Conservation (phyloP, 768 basidiomycete species). For the Xerocomellus amylosporus region DNA sequence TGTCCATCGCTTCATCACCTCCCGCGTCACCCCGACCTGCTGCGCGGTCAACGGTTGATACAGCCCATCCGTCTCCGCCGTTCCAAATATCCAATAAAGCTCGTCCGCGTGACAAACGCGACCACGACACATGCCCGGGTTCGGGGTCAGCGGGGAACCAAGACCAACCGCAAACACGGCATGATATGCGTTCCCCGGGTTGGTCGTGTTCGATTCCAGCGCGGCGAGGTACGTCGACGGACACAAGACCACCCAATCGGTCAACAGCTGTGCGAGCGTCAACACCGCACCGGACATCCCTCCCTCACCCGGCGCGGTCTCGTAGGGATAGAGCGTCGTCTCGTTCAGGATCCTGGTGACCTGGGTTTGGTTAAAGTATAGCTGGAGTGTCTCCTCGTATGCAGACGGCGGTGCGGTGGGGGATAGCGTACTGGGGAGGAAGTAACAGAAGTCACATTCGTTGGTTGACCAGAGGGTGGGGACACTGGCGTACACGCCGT, state of each 20-base stretch:
- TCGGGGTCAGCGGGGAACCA: slow-evolving; percentile 7
- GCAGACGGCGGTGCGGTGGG: slow-evolving; percentile 10
- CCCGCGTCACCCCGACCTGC: slow-evolving; percentile 1
- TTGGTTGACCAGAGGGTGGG: slow-evolving; percentile 17
- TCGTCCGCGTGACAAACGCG: slow-evolving; percentile 21
- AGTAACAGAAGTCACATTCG: slow-evolving; percentile 20
- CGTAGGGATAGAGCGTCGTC: slow-evolving; percentile 10
- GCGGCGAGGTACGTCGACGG: slow-evolving; percentile 12
- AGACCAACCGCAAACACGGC: slow-evolving; percentile 6
- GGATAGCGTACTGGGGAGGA: slow-evolving; percentile 16
- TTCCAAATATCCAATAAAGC: slow-evolving; percentile 20
- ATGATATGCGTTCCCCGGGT: slow-evolving; percentile 11
- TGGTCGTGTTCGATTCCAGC: slow-evolving; percentile 19
- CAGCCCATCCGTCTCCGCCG: slow-evolving; percentile 11
- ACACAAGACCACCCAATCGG: slow-evolving; percentile 11
- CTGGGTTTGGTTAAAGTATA: slow-evolving; percentile 9
- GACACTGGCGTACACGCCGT: slow-evolving; percentile 13
- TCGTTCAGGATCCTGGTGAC: slow-evolving; percentile 8
- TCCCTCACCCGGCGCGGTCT: not conserved
- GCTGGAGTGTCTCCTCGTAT: slow-evolving; percentile 1
- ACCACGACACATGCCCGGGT: slow-evolving; percentile 7
- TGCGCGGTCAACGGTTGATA: slow-evolving; percentile 11
- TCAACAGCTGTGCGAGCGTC: slow-evolving; percentile 13
- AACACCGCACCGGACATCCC: slow-evolving; percentile 15
- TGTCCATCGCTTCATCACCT: slow-evolving; percentile 8